Evolutionary conservation across 345 rosid genomes (phyloP).

Genomic region (Adansonia digitata): DNA sequence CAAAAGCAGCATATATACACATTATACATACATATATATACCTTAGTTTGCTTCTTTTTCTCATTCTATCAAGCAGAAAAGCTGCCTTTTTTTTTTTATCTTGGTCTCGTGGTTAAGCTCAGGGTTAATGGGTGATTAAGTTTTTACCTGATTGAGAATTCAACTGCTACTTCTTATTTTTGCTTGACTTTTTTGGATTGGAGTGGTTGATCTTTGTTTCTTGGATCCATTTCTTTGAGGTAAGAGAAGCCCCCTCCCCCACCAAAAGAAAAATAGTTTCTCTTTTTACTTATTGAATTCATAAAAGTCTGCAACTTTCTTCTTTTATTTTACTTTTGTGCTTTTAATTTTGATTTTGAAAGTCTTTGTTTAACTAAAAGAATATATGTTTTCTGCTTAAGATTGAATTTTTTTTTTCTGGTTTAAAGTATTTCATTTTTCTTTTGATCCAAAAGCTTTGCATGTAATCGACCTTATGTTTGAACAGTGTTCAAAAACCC

Average conservation of each 20-base stretch:
- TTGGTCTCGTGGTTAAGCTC: not conserved
- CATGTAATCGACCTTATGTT: too few relatives aligned
- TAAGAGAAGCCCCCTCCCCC: too few relatives aligned
- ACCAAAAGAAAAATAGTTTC: conserved; percentile 9
- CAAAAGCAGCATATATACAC: too few relatives aligned
- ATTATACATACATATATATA: too few relatives aligned
- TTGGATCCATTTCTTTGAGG: conserved; percentile 32
- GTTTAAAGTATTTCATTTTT: not conserved
- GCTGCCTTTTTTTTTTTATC: not conserved
- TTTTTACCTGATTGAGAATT: conserved; percentile 14
- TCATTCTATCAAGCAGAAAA: not conserved
- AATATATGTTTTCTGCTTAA: too few relatives aligned
- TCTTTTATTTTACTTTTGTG: not conserved
- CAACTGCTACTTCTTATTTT: not conserved
- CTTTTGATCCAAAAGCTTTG: not conserved
- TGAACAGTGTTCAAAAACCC: too few relatives aligned
- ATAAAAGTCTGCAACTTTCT: conserved; percentile 24
- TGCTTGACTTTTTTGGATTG: not conserved
- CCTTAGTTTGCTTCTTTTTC: too few relatives aligned
- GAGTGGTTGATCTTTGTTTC: conserved; percentile 13
- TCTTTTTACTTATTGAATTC: conserved; percentile 9
- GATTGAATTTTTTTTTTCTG: not conserved
- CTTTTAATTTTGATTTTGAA: not conserved
- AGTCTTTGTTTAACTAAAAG: not conserved
- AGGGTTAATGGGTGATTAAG: not conserved